phyloP scores from a whole-genome alignment of 1,284 basidiomycete genomes.

The Cutaneotrichosporon curvatum region DNA sequence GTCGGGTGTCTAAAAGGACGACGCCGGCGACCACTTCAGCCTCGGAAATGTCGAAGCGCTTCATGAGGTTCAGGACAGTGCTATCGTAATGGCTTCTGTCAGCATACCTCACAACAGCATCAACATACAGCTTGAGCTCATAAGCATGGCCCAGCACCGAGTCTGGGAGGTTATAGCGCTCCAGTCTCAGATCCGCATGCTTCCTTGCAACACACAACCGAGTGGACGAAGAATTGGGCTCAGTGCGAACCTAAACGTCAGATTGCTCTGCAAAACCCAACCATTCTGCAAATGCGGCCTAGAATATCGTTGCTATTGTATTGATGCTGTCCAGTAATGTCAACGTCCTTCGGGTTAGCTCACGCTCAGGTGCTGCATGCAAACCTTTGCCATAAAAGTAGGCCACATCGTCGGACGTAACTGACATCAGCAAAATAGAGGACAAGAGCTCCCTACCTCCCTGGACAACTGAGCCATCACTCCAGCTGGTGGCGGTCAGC shows the following conservation, averaged over 20 bases:
- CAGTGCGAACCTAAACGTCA: too few species aligned
- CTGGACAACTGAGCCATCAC: too few species aligned
- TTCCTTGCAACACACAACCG: too few species aligned
- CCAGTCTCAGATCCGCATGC: conserved; percentile 13
- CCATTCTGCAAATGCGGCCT: conserved; percentile 19
- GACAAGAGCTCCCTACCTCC: too few species aligned
- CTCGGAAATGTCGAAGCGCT: conserved; percentile 22
- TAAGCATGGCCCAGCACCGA: conserved; percentile 18
- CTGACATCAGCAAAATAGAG: conserved; percentile 6
- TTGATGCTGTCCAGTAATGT: conserved; percentile 1
- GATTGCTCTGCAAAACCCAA: conserved; percentile 1
- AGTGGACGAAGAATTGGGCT: too few species aligned
- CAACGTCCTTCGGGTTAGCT: neutral
- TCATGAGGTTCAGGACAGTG: conserved; percentile 12
- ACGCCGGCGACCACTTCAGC: conserved; percentile 22
- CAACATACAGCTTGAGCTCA: conserved; percentile 17
- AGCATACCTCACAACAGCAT: neutral
- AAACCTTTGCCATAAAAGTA: conserved; percentile 24
- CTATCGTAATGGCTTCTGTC: conserved; percentile 6
- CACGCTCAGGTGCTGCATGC: neutral
- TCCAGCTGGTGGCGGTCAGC: too few species aligned
- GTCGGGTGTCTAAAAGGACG: conserved; percentile 17
- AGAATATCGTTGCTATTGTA: conserved; percentile 18
- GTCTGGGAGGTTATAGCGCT: conserved; percentile 12
- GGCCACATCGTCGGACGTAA: conserved; percentile 21